Percentiles rank a stretch among this genome's conserved stretches.
Evolutionary conservation across 2,329 filamentous ascomycete genomes (phyloP).

Genomic region (Tothia fuscella): DNA sequence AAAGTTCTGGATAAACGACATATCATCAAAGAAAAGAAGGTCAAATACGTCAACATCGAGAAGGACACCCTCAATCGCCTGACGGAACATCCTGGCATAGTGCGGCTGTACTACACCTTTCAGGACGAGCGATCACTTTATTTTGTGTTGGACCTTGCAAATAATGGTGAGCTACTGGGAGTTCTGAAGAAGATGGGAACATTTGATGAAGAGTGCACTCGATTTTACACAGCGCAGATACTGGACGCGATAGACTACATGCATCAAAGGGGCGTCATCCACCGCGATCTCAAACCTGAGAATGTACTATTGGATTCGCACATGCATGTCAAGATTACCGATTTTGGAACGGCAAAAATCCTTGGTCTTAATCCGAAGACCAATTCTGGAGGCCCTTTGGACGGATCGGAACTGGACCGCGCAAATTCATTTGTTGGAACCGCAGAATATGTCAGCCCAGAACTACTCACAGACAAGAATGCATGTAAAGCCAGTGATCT

Average conservation of each 20-base stretch:
- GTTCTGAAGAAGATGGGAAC: constrained; percentile 89
- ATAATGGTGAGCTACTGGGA: constrained; percentile 80
- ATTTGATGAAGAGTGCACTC: constrained; percentile 88
- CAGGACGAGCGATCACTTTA: constrained; percentile 94
- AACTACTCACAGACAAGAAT: constrained; percentile 91
- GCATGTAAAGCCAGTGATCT: constrained; percentile 96
- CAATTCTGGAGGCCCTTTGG: constrained; percentile 38
- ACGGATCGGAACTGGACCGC: constrained; percentile 53
- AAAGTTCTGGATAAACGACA: constrained; percentile 97
- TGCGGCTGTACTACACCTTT: constrained; percentile 96
- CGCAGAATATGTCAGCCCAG: constrained; percentile 94
- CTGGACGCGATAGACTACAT: constrained; percentile 95
- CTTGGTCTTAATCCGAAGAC: constrained; percentile 46
- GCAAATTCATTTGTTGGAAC: constrained; percentile 95
- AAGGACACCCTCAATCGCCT: constrained; percentile 94
- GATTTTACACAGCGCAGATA: constrained; percentile 92
- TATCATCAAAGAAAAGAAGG: constrained; percentile 99
- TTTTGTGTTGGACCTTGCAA: constrained; percentile 90
- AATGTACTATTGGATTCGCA: constrained; percentile 91
- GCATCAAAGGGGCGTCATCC: constrained; percentile 91
- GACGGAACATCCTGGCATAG: constrained; percentile 92
- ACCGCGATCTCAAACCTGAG: constrained; percentile 92
- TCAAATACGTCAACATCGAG: constrained; percentile 99
- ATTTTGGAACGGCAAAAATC: constrained; percentile 97
- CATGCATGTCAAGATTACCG: constrained; percentile 97